Conservation (phyloP, 225 moss, liverwort and hornwort genomes). For the Rhytidiadelphus loreus region DNA sequence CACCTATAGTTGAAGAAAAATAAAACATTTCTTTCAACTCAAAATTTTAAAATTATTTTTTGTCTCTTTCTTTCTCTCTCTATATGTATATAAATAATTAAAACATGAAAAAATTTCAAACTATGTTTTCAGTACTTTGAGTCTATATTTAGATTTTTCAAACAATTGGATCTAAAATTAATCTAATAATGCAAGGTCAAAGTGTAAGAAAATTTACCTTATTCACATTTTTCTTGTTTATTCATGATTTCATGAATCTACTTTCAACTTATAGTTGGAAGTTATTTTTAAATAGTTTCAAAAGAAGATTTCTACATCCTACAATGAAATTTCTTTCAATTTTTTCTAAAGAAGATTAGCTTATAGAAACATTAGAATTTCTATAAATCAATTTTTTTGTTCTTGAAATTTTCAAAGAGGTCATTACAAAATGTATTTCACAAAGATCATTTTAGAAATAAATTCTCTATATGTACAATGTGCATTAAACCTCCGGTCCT, state of each 20-base stretch:
- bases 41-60: not conserved
- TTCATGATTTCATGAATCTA: not conserved
- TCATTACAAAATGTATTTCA: not conserved
- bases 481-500: not conserved
- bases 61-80: no score
- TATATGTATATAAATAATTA: no score
- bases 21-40: not conserved
- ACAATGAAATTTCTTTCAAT: not conserved
- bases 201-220: not conserved
- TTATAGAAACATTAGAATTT: not conserved
- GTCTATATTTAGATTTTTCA: not conserved
- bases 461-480: not conserved
- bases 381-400: not conserved
- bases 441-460: not conserved
- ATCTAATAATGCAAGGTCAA: not conserved
- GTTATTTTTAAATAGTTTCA: not conserved
- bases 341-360: not conserved
- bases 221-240: not conserved
- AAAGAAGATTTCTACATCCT: not conserved
- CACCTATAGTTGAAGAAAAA: no score
- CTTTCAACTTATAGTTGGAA: not conserved
- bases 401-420: not conserved
- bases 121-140: accelerated
- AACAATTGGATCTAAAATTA: not conserved
- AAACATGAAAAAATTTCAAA: not conserved